Percentiles rank a stretch among this genome's conserved stretches.
These are phyloP conservation scores for Kwoniella sp. DNA, from an alignment of 768 basidiomycete genomes.

Conservation along the genomic window DNA sequence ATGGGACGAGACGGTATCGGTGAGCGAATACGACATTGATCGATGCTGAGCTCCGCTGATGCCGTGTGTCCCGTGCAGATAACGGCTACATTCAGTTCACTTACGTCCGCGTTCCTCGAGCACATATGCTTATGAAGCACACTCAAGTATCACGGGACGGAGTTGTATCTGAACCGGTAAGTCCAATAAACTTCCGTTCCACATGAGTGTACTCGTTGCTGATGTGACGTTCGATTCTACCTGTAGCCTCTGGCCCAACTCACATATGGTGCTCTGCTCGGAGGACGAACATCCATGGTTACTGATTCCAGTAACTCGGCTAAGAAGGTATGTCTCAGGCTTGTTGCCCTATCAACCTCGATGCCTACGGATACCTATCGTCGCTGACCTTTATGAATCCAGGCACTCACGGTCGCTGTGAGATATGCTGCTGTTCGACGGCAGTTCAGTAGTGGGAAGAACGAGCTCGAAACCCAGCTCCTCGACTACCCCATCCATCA, in stretches of 20 bases:
- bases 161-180: constrained; percentile 56
- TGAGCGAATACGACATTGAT: constrained; percentile 5
- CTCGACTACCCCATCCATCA: constrained; percentile 59
- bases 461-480: constrained; percentile 57
- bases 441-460: constrained; percentile 57
- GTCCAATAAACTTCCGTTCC: too few relatives aligned
- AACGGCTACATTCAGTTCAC: constrained; percentile 58
- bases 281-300: constrained; percentile 57
- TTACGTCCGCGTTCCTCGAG: constrained; percentile 58
- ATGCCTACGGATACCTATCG: not conserved
- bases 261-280: constrained; percentile 59
- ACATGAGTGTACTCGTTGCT: too few relatives aligned
- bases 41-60: not conserved
- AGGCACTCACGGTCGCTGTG: constrained; percentile 58
- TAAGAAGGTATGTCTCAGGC: constrained; percentile 53
- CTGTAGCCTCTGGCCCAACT: constrained; percentile 57
- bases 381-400: not conserved
- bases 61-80: constrained; percentile 25
- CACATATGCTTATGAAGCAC: constrained; percentile 60
- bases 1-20: constrained; percentile 59
- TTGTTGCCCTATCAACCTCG: not conserved
- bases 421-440: constrained; percentile 58
- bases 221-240: not conserved
- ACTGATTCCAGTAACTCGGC: constrained; percentile 56
- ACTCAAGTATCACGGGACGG: constrained; percentile 58